Evolutionary conservation across 129 eudicot genomes (phyloP).

Genomic region (Escallonia rubra): DNA sequence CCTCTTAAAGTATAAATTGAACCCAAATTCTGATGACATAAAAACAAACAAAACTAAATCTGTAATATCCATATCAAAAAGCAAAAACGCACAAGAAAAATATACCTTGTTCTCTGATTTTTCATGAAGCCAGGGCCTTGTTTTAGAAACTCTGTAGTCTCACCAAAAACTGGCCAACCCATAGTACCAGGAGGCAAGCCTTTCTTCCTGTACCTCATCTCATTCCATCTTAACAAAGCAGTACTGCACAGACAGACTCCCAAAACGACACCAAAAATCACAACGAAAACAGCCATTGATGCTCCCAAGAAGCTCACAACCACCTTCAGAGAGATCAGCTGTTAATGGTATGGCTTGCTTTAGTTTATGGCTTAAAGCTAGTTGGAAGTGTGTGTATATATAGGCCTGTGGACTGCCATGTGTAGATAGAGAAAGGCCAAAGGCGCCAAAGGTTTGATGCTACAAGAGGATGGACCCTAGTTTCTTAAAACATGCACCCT

Average conservation of each 20-base stretch:
- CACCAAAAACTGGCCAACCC: conserved; percentile 99
- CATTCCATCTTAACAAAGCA: conserved; percentile 87
- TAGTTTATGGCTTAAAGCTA: conserved; percentile 13
- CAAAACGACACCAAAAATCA: conserved; percentile 45
- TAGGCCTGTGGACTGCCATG: conserved; percentile 53
- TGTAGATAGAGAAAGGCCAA: conserved; percentile 30
- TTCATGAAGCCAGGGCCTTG: conserved; percentile 95
- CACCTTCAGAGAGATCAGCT: conserved; percentile 14
- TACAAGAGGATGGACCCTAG: too few species aligned
- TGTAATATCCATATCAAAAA: too few species aligned
- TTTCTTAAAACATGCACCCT: conserved; percentile 22
- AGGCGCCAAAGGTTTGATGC: conserved; percentile 14
- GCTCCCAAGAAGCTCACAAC: conserved; percentile 33
- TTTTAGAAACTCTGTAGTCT: conserved; percentile 91
- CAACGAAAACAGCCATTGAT: conserved; percentile 65
- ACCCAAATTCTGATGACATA: background rate
- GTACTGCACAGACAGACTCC: conserved; percentile 59
- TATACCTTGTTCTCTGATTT: conserved; percentile 93
- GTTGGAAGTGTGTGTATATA: conserved; percentile 43
- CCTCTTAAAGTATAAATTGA: background rate
- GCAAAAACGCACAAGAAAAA: background rate
- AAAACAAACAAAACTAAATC: background rate
- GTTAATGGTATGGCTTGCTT: conserved; percentile 26
- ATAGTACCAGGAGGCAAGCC: conserved; percentile 98
- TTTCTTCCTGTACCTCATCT: conserved; percentile 72